Base-by-base conservation (phyloP, 495 filamentous ascomycete species). In the Podospora conica region DNA sequence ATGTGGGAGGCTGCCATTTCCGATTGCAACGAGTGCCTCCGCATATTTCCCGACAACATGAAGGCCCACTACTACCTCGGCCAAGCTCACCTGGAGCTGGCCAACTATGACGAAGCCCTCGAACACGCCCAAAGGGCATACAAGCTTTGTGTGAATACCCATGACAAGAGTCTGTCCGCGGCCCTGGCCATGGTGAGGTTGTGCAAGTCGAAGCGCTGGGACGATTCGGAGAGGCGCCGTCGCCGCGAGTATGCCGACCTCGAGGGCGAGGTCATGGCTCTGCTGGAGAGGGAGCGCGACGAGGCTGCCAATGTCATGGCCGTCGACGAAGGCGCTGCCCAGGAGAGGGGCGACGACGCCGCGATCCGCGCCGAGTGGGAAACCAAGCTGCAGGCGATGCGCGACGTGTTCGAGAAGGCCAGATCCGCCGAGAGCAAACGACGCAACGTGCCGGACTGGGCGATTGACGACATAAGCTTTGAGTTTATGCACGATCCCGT, bases 401-500 rank as follows among this genome's bases (percentile, higher is more conserved):
- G 82, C 31, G 79, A 69, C 2, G 80, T 86, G 4, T 92, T 92
- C 73, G 90, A 90, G 55, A 77, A 81, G 40, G 84, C 87, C 2
- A 79, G 79, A 4, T n/a, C 62, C 0, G 65, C 63, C 0, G 68
- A 84, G 61, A 82, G 86, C 63, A 75, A 81, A 70, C 81, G 82
- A 70, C 81, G 91, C 63, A 79, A 89, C 68, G 90, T 96, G 3
- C 93, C 95, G 0, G 94, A 96, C 67, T 91, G 92, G 81, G 81
- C 91, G 0, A 83, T 98, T 55, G 95, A 98, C 72, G 89, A 88
- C 23, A 98, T 98, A 60, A 92, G 89, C 0, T 97, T 97, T 69
- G 83, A 86, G 48, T 84, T 97, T 66, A 97, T 98, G 93, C 84
- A 94, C 69, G 95, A 98, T 77, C 95, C 91, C 4, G 91, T 95